These are phyloP conservation scores for Paraglomus occultum DNA, from an alignment of 192 early-diverging fungal species.

Conservation along the genomic window DNA sequence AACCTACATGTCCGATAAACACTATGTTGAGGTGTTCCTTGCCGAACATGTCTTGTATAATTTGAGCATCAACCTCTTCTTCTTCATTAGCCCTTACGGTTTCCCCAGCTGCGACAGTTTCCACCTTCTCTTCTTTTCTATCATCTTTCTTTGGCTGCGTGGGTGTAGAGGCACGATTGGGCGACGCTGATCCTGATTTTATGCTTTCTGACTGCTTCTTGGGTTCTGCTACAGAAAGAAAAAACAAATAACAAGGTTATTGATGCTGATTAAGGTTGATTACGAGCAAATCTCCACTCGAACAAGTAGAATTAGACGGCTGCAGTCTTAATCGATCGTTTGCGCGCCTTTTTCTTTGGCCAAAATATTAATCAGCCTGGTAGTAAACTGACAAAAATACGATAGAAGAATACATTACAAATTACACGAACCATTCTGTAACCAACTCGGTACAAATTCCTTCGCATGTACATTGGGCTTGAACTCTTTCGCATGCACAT, in stretches of 20 bases:
- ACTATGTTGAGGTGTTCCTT: conserved; percentile 98
- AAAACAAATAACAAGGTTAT: conserved; percentile 26
- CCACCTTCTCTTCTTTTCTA: conserved; percentile 21
- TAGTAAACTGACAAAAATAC: conserved; percentile 32
- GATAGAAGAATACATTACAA: conserved; percentile 39
- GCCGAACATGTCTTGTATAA: conserved; percentile 66
- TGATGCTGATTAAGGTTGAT: conserved; percentile 31
- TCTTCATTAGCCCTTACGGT: conserved; percentile 50
- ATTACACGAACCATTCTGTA: conserved; percentile 43
- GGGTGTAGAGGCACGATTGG: conserved; percentile 32
- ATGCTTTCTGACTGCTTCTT: conserved; percentile 30
- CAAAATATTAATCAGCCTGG: conserved; percentile 33
- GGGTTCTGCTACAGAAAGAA: conserved; percentile 32
- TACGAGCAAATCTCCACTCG: conserved; percentile 30
- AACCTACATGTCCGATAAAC: conserved; percentile 98
- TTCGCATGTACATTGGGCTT: conserved; percentile 65
- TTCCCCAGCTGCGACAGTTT: conserved; percentile 33
- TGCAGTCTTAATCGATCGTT: conserved; percentile 26
- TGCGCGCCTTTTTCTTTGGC: conserved; percentile 31
- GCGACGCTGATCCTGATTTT: conserved; percentile 24
- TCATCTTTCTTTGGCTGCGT: conserved; percentile 29
- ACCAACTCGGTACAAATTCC: conserved; percentile 72
- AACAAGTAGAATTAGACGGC: too few relatives aligned
- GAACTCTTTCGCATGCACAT: conserved; percentile 62
- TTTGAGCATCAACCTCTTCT: conserved; percentile 53